Percentiles rank a stretch among this genome's conserved stretches.
These are phyloP conservation scores for Barnettozyma vustinii DNA, from an alignment of 805 yeast species.

Conservation along the genomic window DNA sequence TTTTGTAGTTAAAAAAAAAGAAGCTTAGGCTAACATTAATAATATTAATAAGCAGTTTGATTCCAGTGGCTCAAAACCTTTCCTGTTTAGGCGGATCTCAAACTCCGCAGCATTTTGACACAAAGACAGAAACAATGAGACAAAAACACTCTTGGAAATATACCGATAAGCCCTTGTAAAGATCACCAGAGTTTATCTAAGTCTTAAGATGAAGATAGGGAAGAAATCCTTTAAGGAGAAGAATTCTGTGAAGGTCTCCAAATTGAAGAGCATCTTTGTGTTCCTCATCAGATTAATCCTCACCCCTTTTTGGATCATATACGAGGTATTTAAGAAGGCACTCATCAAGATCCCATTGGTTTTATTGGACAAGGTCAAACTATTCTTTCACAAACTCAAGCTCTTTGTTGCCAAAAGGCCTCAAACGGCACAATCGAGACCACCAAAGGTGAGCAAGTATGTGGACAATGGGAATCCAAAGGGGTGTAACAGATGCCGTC, in stretches of 20 bases:
- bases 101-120: background rate
- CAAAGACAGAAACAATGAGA: background rate
- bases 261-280: background rate
- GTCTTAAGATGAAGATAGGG: background rate
- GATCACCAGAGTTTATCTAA: too few species aligned
- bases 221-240: constrained; percentile 3
- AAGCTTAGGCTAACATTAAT: too few species aligned
- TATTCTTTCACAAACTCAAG: constrained; percentile 1
- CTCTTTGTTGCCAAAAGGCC: background rate
- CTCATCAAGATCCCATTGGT: background rate
- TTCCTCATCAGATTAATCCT: constrained; percentile 1
- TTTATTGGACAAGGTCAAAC: constrained; percentile 1
- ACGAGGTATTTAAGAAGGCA: constrained; percentile 2
- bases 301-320: background rate
- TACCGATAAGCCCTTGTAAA: too few species aligned
- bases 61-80: background rate
- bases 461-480: constrained; percentile 1
- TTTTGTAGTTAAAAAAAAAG: too few species aligned
- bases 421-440: background rate
- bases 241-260: constrained; percentile 1
- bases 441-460: constrained; percentile 1
- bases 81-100: background rate
- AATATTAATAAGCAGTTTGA: too few species aligned
- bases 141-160: too few species aligned
- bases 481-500: constrained; percentile 1